Percentiles rank a stretch among this genome's conserved stretches.
Conservation (phyloP, 2,329 filamentous ascomycete genomes). For the Chalaropsis thielavioides region DNA sequence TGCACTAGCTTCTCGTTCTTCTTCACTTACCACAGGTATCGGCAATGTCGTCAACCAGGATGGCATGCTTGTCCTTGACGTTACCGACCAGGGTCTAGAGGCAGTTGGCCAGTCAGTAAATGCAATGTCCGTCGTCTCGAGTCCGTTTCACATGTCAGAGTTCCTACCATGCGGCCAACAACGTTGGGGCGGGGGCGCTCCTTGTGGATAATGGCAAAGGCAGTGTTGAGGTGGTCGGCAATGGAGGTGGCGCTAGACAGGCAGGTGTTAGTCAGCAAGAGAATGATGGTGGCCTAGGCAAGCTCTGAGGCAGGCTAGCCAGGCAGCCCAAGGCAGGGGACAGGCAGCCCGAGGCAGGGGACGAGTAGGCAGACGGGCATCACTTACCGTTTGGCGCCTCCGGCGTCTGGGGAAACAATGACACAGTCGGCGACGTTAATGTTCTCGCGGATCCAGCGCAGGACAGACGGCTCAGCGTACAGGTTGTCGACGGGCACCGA, state of each 20-base stretch:
- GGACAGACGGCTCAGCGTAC: constrained; percentile 83
- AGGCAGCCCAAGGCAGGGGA: too few relatives aligned
- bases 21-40: constrained; percentile 65
- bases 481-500: constrained; percentile 65
- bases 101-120: not conserved
- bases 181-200: constrained; percentile 77
- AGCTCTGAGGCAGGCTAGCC: too few relatives aligned
- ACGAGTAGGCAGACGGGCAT: too few relatives aligned
- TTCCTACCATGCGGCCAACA: constrained; percentile 63
- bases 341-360: too few relatives aligned
- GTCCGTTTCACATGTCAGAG: not conserved
- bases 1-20: not conserved
- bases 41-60: constrained; percentile 96
- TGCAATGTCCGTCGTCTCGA: not conserved
- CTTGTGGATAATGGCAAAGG: constrained; percentile 93
- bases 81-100: constrained; percentile 62
- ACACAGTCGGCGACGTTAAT: constrained; percentile 69
- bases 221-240: constrained; percentile 76
- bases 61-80: constrained; percentile 78
- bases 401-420: constrained; percentile 88
- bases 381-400: constrained; percentile 62
- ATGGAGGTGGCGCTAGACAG: constrained; percentile 57
- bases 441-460: constrained; percentile 85
- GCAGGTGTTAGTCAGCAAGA: not conserved
- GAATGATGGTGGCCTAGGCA: not conserved